Evolutionary conservation across 495 filamentous ascomycete genomes (phyloP), one percentile per base, ranked within the genome.

Genomic region (Neurospora sublineolata): DNA sequence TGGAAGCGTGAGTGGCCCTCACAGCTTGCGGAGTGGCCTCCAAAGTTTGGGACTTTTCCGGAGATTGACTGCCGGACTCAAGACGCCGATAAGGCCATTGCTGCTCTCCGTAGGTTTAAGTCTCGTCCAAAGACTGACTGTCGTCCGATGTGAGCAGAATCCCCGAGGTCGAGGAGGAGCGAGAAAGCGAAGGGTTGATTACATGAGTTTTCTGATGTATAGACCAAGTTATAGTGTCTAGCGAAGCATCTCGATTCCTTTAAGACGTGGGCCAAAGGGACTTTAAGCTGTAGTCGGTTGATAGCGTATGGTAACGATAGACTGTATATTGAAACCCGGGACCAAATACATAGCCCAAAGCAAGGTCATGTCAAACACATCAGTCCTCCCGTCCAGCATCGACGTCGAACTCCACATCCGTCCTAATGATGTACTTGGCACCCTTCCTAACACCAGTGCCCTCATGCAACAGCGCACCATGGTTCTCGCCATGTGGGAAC

Each of bases 361-460:
- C 23, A 64, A 58, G 27, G 5, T 36, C 27, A 64, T 1, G 14
- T 64, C 27, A 60, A 16, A 60, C 14, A 18, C 0, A 33, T 60
- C 6, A 64, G 14, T 64, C 52, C 27, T 64, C 52, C 27, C 27
- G 52, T 18, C 52, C 52, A 64, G 52, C 27, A 8, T 83, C 82
- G 41, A 85, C 70, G 76, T 85, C 84, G 46, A 83, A 85, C 68
- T 83, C 75, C 10, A 85, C 79, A 76, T 85, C 84, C 8, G 84
- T 84, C 70, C 84, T 73, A 69, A 85, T 84, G 30, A 85, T 80
- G 77, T 85, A 85, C 73, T 85, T 85, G 1, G 77, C 77, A 1
- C 80, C 83, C 72, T 79, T 79, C 33, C 77, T 76, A 1, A 85
- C 84, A 6, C 84, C 83, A 1, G 84, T 84, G 0, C 84, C 84